Percentiles rank a stretch among this genome's conserved stretches.
These are phyloP conservation scores for Hapsidospora chrysogenum DNA, from an alignment of 495 filamentous ascomycete genomes.

Conservation along the genomic window DNA sequence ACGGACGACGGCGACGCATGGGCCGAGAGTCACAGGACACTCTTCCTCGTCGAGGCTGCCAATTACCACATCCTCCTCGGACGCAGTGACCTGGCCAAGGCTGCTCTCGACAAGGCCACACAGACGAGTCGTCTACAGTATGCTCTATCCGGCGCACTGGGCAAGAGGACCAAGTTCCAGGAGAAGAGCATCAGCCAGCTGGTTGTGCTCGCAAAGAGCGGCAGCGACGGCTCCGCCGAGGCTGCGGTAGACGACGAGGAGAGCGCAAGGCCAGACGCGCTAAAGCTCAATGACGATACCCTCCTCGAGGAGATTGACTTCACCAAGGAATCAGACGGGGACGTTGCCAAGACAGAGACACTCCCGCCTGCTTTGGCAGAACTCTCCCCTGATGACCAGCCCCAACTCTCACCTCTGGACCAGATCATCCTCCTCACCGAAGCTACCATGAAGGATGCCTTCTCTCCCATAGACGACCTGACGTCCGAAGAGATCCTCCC, in stretches of 20 bases:
- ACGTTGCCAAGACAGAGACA: conserved; percentile 19
- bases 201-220: conserved; percentile 76
- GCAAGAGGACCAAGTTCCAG: conserved; percentile 88
- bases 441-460: conserved; percentile 78
- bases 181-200: conserved; percentile 78
- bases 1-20: conserved; percentile 4
- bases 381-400: conserved; percentile 64
- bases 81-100: conserved; percentile 55
- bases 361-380: conserved; percentile 42
- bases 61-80: conserved; percentile 76
- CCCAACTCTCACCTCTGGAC: conserved; percentile 67
- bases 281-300: conserved; percentile 83
- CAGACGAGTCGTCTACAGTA: conserved; percentile 54
- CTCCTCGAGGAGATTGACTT: conserved; percentile 79
- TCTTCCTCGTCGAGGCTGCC: conserved; percentile 65
- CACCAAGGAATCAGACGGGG: conserved; percentile 27
- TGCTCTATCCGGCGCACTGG: conserved; percentile 68
- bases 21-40: conserved; percentile 29
- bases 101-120: conserved; percentile 51
- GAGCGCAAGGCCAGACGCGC: conserved; percentile 35
- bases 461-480: conserved; percentile 62
- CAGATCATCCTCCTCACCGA: conserved; percentile 66
- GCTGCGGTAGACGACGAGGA: conserved; percentile 1
- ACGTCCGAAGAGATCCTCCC: conserved; percentile 86
- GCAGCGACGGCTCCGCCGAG: conserved; percentile 6